Base-by-base conservation (phyloP, 1,284 basidiomycete species). In the Bjerkandera adusta region DNA sequence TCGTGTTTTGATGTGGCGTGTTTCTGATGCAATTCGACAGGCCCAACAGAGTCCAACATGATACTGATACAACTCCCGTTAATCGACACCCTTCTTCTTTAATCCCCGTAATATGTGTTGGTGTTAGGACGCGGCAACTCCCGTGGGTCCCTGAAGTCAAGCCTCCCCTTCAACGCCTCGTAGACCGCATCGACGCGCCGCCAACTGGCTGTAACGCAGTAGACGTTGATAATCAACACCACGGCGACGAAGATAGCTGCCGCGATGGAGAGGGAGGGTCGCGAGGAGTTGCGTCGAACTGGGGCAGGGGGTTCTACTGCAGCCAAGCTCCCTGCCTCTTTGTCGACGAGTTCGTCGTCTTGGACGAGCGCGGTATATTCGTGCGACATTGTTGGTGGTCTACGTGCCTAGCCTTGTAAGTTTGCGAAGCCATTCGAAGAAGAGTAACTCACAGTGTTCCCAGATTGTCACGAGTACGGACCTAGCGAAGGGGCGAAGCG, bases 331-430 rank as follows among this genome's bases (percentile, higher is more conserved):
- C 27, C 36, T 10, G 15, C 12, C 6, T 25, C 36, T n/a, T 38
- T 38, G 22, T 38, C 36, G 36, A 38, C 36, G n/a, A n/a, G n/a
- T n/a, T n/a, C n/a, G 22, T 38, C 36, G 11, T 38, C 36, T n/a
- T 38, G 36, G 16, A n/a, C 24, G 22, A 38, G 36, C 4, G 36
- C 22, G 5, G 21, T 38, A n/a, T 38, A 38, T n/a, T 22, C 36
- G 27, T 30, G 27, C n/a, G 27, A 8, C 27, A 30, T 30, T 8
- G 8, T 30, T 8, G 27, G 27, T 8, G n/a, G 8, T 30, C 27
- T 30, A n/a, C 27, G n/a, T n/a, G n/a, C n/a, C n/a, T n/a, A n/a
- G n/a, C n/a, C n/a, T n/a, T n/a, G n/a, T n/a, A n/a, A n/a, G n/a
- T n/a, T n/a, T n/a, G n/a, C n/a, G n/a, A n/a, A n/a, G n/a, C n/a